Evolutionary conservation across 2,329 filamentous ascomycete genomes (phyloP).

Genomic region (Fusarium subtropicale): DNA sequence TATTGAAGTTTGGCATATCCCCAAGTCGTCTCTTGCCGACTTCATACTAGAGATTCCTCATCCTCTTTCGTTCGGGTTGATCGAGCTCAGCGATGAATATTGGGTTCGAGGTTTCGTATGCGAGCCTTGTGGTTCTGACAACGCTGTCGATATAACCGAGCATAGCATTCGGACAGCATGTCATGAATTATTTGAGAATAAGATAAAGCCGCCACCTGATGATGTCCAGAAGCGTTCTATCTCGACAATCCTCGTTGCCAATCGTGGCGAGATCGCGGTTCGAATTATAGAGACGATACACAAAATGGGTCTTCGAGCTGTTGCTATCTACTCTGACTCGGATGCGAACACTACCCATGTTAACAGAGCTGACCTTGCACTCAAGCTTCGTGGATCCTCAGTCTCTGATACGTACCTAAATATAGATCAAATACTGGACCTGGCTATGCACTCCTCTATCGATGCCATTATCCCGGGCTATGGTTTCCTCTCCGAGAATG

Average conservation of each 20-base stretch:
- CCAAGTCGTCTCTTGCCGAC: slow-evolving; percentile 45
- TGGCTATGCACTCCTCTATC: slow-evolving; percentile 61
- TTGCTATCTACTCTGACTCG: slow-evolving; percentile 73
- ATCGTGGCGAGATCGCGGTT: slow-evolving; percentile 72
- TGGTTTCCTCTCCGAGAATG: slow-evolving; percentile 74
- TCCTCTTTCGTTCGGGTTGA: slow-evolving; percentile 52
- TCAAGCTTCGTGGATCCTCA: slow-evolving; percentile 68
- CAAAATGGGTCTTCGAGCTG: slow-evolving; percentile 74
- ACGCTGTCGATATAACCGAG: slow-evolving; percentile 49
- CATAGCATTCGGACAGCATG: slow-evolving; percentile 52
- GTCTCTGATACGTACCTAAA: slow-evolving; percentile 70
- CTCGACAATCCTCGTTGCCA: slow-evolving; percentile 70
- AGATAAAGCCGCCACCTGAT: neutral
- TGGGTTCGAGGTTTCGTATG: slow-evolving; percentile 55
- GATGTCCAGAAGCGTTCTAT: slow-evolving; percentile 14
- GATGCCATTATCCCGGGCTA: slow-evolving; percentile 75
- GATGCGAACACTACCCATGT: slow-evolving; percentile 77
- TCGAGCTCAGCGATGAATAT: slow-evolving; percentile 51
- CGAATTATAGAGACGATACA: slow-evolving; percentile 76
- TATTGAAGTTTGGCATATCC: slow-evolving; percentile 54
- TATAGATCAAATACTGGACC: slow-evolving; percentile 67
- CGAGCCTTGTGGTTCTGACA: slow-evolving; percentile 50
- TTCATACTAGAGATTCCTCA: slow-evolving; percentile 51
- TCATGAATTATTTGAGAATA: slow-evolving; percentile 8
- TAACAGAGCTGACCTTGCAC: slow-evolving; percentile 72